These are phyloP conservation scores for Zoysia japonica DNA, from an alignment of 176 grass and related monocot species.

Conservation along the genomic window DNA sequence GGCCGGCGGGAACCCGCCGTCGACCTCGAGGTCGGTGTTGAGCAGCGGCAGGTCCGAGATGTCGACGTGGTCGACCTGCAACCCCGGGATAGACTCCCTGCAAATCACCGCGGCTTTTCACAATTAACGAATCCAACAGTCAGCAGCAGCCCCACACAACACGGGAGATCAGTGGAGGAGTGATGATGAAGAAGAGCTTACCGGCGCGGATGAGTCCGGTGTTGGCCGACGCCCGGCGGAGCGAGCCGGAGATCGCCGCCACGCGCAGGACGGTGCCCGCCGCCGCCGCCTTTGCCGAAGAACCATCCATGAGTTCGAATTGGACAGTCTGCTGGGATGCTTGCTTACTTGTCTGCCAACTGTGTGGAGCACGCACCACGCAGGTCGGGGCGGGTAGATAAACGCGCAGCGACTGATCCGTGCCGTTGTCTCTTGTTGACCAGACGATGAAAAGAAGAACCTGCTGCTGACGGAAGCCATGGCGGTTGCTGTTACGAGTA, in stretches of 20 bases:
- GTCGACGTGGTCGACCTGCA: constrained; percentile 64
- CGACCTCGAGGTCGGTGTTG: constrained; percentile 83
- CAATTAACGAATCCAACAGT: background rate
- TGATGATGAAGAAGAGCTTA: background rate
- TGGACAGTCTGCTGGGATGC: too few species aligned
- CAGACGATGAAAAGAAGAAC: background rate
- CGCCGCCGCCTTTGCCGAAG: background rate
- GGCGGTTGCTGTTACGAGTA: background rate
- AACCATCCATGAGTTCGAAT: background rate
- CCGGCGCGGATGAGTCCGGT: constrained; percentile 73
- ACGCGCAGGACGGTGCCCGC: constrained; percentile 29
- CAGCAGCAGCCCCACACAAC: background rate
- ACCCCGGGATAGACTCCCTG: constrained; percentile 59
- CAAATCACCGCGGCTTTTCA: constrained; percentile 61
- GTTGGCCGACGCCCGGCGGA: constrained; percentile 58
- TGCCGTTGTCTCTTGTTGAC: background rate
- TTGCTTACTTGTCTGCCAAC: background rate
- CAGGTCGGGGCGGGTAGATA: too few species aligned
- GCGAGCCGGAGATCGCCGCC: constrained; percentile 63
- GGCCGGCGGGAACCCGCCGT: constrained; percentile 53
- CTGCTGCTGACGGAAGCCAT: background rate
- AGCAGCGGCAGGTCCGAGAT: constrained; percentile 73
- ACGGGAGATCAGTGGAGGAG: background rate
- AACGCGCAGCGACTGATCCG: too few species aligned
- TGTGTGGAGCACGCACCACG: background rate